Conservation (phyloP, 2,329 filamentous ascomycete genomes). For the Aureobasidium pullulans region DNA sequence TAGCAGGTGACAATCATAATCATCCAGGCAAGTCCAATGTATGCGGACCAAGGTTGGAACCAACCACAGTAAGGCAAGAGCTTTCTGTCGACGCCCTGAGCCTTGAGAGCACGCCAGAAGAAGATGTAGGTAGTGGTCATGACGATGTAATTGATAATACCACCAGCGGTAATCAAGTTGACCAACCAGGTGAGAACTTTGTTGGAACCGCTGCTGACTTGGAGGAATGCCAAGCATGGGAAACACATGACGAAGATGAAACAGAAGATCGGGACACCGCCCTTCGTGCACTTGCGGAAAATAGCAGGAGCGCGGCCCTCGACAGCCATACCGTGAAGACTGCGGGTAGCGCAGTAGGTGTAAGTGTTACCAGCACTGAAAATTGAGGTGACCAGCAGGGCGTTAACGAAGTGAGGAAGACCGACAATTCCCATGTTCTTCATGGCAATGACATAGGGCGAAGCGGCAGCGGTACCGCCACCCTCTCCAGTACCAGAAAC, state of each 20-base stretch:
- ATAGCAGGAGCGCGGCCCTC: slow-evolving; percentile 46
- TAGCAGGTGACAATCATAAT: slow-evolving; percentile 40
- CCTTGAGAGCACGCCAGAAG: slow-evolving; percentile 49
- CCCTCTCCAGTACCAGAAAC: slow-evolving; percentile 13
- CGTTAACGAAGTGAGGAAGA: slow-evolving; percentile 34
- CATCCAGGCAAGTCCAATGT: slow-evolving; percentile 25
- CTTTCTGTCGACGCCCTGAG: slow-evolving; percentile 45
- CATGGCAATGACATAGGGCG: slow-evolving; percentile 36
- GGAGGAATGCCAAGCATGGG: slow-evolving; percentile 24
- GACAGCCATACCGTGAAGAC: slow-evolving; percentile 46
- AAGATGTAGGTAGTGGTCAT: slow-evolving; percentile 53
- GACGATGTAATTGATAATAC: slow-evolving; percentile 57
- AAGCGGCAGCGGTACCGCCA: slow-evolving; percentile 21
- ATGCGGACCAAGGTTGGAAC: slow-evolving; percentile 52
- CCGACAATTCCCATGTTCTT: slow-evolving; percentile 37
- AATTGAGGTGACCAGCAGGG: slow-evolving; percentile 43
- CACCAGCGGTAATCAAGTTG: slow-evolving; percentile 48
- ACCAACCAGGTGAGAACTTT: slow-evolving; percentile 32
- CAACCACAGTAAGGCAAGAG: slow-evolving; percentile 50
- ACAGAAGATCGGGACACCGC: slow-evolving; percentile 52
- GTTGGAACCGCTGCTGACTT: slow-evolving; percentile 20
- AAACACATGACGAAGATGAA: slow-evolving; percentile 39
- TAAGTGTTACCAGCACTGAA: slow-evolving; percentile 52
- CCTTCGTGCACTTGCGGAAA: slow-evolving; percentile 50
- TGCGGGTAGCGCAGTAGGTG: slow-evolving; percentile 47